Evolutionary conservation across 257 asterid species (phyloP), one percentile per base, ranked within the genome.

Genomic region (Eucommia ulmoides): DNA sequence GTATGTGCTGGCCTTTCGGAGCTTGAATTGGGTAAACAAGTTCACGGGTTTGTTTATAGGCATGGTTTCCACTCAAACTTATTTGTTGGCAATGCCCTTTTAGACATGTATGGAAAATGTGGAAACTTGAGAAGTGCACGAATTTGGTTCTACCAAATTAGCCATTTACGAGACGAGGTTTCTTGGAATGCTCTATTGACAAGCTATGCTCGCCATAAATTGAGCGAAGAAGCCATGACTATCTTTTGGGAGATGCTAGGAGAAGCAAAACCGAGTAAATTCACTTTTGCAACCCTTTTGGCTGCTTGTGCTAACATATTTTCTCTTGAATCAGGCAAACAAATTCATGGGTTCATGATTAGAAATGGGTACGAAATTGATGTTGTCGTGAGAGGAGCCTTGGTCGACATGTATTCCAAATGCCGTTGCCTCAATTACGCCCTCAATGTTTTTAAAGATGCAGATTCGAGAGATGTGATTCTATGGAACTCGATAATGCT

Each of bases 321-420:
- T 55, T 69, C 85, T 8, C 70, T 80, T 41, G 65, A 54, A 46
- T 41, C 60, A 6, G 95, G 94, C 22, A 85, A 82, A 55, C 88
- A 85, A 55, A 74, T 85, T 54, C 95, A 85, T 35, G 91, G 74
- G 1, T 82, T 66, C 55, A 77, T 85, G 72, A 62, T 82, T 33
- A 71, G 94, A 52, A 75, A 85, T 26, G 58, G 70, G 33, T 82
- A 79, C 41, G 81, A 73, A 21, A 59, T 82, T 14, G 94, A 82
- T 62, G 56, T 66, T 45, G 88, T 79, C 22, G 53, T 79, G 9
- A 66, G 49, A 24, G 93, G 88, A 65, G 88, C 93, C 51, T 70
- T 84, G 50, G 76, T 84, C 2, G 87, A 84, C 64, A 82, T 85
- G 95, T 85, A 85, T 25, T 82, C 88, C 23, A 85, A 85, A 69